phyloP scores from a whole-genome alignment of 2,329 filamentous ascomycete genomes.

The Aspergillus sp. region DNA sequence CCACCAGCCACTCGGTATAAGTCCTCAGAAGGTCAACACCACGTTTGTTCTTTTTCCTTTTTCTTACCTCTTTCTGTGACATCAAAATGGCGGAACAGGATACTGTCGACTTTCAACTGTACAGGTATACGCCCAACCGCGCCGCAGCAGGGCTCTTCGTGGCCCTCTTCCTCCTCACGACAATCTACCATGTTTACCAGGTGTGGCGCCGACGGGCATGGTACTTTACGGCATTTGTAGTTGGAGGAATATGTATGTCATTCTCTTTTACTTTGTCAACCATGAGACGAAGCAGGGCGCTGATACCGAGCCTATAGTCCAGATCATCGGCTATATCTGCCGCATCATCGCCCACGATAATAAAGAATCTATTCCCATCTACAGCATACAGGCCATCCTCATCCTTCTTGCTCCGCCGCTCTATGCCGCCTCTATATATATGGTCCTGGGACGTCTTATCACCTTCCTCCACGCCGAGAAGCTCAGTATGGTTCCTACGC shows the following conservation, averaged over 20 bases:
- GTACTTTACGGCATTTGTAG: constrained; percentile 46
- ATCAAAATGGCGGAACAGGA: not conserved
- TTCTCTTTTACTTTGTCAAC: not conserved
- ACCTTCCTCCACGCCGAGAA: not conserved
- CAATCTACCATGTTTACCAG: constrained; percentile 22
- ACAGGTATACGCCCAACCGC: constrained; percentile 1
- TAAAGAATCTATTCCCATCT: constrained; percentile 27
- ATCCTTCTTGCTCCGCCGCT: constrained; percentile 46
- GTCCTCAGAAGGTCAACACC: not conserved
- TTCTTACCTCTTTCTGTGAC: not conserved
- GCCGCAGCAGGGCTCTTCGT: constrained; percentile 7
- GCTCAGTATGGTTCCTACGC: not conserved
- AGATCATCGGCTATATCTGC: constrained; percentile 42
- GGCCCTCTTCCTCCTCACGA: constrained; percentile 9
- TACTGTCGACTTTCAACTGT: constrained; percentile 3
- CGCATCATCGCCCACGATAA: constrained; percentile 21
- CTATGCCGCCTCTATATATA: constrained; percentile 46
- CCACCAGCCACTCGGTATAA: not conserved
- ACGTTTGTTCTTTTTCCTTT: not conserved
- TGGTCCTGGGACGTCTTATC: constrained; percentile 10
- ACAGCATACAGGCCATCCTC: constrained; percentile 40
- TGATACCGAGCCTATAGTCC: constrained; percentile 42
- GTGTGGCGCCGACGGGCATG: constrained; percentile 23
- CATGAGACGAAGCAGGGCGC: not conserved
- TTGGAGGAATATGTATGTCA: constrained; percentile 33